Percentiles rank a stretch among this genome's conserved stretches.
phyloP scores from a whole-genome alignment of 1,139 yeast species.

The Lodderomyces jiufengensis region DNA sequence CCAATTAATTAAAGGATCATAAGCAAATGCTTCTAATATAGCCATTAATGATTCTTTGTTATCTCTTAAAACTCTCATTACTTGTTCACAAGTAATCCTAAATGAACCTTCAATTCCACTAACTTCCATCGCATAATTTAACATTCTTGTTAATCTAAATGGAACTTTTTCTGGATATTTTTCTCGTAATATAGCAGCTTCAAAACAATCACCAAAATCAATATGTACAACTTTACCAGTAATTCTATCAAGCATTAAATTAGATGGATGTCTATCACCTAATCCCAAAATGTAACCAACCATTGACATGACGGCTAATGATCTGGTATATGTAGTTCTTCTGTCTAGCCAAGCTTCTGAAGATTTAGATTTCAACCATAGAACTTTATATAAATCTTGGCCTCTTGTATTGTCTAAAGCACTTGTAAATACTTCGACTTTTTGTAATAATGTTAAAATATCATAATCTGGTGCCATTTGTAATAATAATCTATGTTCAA shows the following conservation, averaged over 20 bases:
- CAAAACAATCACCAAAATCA: slow-evolving; percentile 99
- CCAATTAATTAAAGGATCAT: slow-evolving; percentile 98
- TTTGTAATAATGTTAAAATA: slow-evolving; percentile 78
- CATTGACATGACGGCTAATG: slow-evolving; percentile 98
- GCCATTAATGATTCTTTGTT: slow-evolving; percentile 98
- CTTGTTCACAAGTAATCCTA: slow-evolving; percentile 95
- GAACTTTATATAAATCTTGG: slow-evolving; percentile 89
- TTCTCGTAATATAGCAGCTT: slow-evolving; percentile 93
- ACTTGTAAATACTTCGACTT: slow-evolving; percentile 94
- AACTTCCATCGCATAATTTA: slow-evolving; percentile 98
- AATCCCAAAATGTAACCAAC: slow-evolving; percentile 93
- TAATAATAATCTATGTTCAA: slow-evolving; percentile 92
- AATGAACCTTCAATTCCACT: slow-evolving; percentile 98
- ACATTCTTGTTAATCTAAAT: slow-evolving; percentile 92
- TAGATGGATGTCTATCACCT: slow-evolving; percentile 98
- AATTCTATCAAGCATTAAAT: slow-evolving; percentile 87
- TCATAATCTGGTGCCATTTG: slow-evolving; percentile 99
- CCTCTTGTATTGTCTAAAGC: slow-evolving; percentile 96
- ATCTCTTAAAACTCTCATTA: slow-evolving; percentile 88
- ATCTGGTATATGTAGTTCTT: slow-evolving; percentile 91
- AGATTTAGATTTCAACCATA: slow-evolving; percentile 94
- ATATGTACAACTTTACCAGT: slow-evolving; percentile 96
- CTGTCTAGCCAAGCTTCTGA: slow-evolving; percentile 98
- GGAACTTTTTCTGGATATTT: slow-evolving; percentile 99
- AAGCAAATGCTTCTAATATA: slow-evolving; percentile 95